These are phyloP conservation scores for Arthrobotrys pseudoclavata DNA, from an alignment of 2,329 filamentous ascomycete species.

Conservation along the genomic window DNA sequence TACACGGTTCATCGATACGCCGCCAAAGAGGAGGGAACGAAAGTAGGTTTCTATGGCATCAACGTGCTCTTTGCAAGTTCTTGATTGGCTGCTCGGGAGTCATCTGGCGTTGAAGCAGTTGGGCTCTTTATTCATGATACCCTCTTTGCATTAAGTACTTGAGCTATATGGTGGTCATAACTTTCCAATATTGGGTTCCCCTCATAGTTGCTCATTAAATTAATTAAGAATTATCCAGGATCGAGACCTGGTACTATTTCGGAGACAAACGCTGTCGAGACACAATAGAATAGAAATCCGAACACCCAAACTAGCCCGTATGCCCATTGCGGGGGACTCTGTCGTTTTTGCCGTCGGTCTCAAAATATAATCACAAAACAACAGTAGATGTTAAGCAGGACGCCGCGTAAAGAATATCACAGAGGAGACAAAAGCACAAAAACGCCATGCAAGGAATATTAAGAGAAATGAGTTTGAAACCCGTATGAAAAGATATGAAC, in stretches of 20 bases:
- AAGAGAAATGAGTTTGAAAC: slow-evolving; percentile 13
- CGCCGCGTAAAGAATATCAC: slow-evolving; percentile 13
- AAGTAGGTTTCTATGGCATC: neutral
- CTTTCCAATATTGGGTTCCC: neutral
- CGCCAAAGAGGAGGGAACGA: slow-evolving; percentile 27
- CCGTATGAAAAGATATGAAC: slow-evolving; percentile 25
- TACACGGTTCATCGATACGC: slow-evolving; percentile 41
- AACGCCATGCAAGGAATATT: slow-evolving; percentile 23
- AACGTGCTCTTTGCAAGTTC: neutral
- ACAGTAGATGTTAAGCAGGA: neutral
- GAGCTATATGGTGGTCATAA: neutral
- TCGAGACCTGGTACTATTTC: neutral
- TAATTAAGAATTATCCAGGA: slow-evolving; percentile 11
- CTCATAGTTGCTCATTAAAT: neutral
- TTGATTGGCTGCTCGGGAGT: neutral
- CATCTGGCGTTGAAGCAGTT: neutral
- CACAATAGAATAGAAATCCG: neutral
- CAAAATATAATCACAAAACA: neutral
- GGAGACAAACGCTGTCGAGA: neutral
- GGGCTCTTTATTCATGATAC: slow-evolving; percentile 6
- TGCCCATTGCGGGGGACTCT: neutral
- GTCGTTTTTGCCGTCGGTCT: neutral
- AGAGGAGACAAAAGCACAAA: slow-evolving; percentile 3
- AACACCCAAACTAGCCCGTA: neutral
- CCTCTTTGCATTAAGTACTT: neutral